phyloP scores from a whole-genome alignment of 148 eudicot genomes.

The Drosera capensis region DNA sequence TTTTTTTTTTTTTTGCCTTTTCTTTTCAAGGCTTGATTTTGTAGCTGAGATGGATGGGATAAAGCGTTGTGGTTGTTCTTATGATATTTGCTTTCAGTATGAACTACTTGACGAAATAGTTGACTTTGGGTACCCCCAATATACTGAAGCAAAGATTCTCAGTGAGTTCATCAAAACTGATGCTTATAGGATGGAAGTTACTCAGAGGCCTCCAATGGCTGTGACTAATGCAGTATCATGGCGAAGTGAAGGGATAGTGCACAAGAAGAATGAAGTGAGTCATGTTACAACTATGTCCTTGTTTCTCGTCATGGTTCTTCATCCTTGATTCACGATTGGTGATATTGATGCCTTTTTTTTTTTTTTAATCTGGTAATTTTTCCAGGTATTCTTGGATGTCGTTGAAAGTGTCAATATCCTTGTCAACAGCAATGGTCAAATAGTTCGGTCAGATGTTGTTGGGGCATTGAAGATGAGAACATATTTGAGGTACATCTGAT shows the following conservation, averaged over 20 bases:
- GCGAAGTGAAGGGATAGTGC: conserved; percentile 94
- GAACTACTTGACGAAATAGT: conserved; percentile 95
- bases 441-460: conserved; percentile 84
- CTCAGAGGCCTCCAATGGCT: conserved; percentile 99
- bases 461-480: conserved; percentile 97
- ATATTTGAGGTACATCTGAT: conserved; percentile 45
- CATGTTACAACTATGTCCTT: too few species aligned
- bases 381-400: conserved; percentile 94
- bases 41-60: conserved; percentile 3
- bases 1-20: not conserved
- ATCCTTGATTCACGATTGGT: too few species aligned
- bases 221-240: conserved; percentile 98
- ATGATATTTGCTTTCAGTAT: conserved; percentile 29
- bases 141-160: conserved; percentile 87
- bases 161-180: conserved; percentile 91
- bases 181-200: conserved; percentile 92
- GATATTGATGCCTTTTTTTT: not conserved
- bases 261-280: conserved; percentile 86
- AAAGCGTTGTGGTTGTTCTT: too few species aligned
- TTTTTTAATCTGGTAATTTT: too few species aligned
- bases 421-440: conserved; percentile 91
- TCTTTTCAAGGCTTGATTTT: not conserved
- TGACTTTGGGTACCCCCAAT: conserved; percentile 99
- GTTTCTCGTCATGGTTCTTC: too few species aligned
- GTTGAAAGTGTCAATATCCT: conserved; percentile 94